Evolutionary conservation across 2,329 filamentous ascomycete species (phyloP).

Genomic region (Boeremia exigua): DNA sequence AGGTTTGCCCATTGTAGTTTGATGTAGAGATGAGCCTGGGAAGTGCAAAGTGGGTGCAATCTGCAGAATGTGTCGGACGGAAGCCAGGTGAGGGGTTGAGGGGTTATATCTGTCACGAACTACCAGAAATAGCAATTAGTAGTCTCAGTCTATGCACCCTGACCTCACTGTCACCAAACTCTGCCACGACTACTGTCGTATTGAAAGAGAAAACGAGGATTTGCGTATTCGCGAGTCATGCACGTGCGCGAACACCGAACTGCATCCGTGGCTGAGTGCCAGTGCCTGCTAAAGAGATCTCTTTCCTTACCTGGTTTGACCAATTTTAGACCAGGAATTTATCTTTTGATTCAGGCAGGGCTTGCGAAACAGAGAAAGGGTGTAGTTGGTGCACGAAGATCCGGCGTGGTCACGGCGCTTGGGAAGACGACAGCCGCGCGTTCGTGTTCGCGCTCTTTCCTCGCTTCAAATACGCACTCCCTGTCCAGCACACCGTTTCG

Average conservation of each 20-base stretch:
- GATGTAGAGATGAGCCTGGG: not conserved
- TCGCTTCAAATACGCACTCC: conserved; percentile 15
- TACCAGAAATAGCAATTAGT: not conserved
- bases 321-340: not conserved
- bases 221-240: conserved; percentile 9
- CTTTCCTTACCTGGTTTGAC: not conserved
- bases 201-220: conserved; percentile 9
- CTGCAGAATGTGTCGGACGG: not conserved
- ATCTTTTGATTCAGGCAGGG: not conserved
- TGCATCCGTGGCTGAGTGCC: not conserved
- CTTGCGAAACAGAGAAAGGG: not conserved
- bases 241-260: not conserved
- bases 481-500: not conserved
- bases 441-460: conserved; percentile 16
- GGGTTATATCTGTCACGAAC: not conserved
- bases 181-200: not conserved
- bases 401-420: not conserved
- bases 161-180: conserved; percentile 3
- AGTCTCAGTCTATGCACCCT: not conserved
- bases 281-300: not conserved
- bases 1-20: not conserved
- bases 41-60: not conserved
- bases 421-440: not conserved
- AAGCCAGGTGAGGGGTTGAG: not conserved
- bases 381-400: not conserved